Evolutionary conservation across 371 early-diverging fungal species (phyloP), one percentile per base, ranked within the genome.

Genomic region (Choanephora cucurbitarum): DNA sequence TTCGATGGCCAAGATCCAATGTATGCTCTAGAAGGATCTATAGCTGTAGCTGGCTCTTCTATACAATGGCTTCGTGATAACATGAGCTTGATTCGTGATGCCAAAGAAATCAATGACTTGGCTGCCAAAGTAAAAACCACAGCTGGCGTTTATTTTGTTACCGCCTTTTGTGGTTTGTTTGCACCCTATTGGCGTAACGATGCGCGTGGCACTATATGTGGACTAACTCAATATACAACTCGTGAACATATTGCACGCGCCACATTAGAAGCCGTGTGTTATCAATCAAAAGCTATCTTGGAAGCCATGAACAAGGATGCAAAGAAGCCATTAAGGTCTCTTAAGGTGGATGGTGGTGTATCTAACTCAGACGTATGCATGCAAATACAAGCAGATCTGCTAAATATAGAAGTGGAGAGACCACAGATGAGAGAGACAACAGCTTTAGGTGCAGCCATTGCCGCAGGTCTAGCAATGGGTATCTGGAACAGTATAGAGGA

Each of bases 151-250:
- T 92, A 94, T 72, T 98, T 96, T 81, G 95, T 97, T 43, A 93
- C 97, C 0, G 96, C 98, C 0, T 95, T 96, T 66, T 83, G 87
- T 22, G 97, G 98, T 0, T 82, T 96, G 21, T 95, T 93, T 80
- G 96, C 98, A 2, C 98, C 97, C 6, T 91, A 97, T 72, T 97
- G 97, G 98, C 81, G 92, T 18, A 84, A 86, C 45, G 95, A 95
- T 73, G 96, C 95, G 3, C 86, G 94, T 18, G 96, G 96, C 17
- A 82, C 86, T 44, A 88, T 97, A 42, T 83, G 91, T 55, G 98
- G 98, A 6, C 67, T 98, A 52, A 94, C 96, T 0, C 91, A 91
- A 58, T 93, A 82, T 63, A 91, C 95, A 1, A 93, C 80, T 44
- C 85, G 87, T 46, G 79, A 84, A 24, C 96, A 98, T 67, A 79